Evolutionary conservation across 2,329 filamentous ascomycete genomes (phyloP), one percentile per base, ranked within the genome.

Genomic region (Sarocladium kiliense): DNA sequence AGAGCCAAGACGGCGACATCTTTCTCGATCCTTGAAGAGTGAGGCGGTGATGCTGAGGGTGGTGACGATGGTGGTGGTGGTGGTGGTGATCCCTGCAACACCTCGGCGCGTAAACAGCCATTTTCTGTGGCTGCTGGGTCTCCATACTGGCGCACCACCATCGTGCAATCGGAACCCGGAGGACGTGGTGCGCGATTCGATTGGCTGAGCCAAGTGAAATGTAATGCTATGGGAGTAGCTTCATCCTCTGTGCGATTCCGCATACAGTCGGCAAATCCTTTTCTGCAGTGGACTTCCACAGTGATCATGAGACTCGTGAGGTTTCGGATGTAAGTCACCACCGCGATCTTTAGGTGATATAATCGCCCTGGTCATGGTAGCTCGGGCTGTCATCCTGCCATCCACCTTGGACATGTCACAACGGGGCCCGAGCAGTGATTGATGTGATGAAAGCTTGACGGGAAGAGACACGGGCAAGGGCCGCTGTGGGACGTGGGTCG

Each of bases 101-200:
- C 60, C 56, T 62, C 62, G 77, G 78, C 78, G 79, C 78, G 73
- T 81, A 81, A 76, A 39, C 10, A 30, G 11, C 32, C 32, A 23
- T 26, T 53, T 53, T 53, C 32, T 53, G 21, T 53, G 50, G 50
- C 32, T 41, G 50, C 21, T 53, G n/a, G 36, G 36, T 39, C 50
- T 53, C 50, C 50, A 53, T 39, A 39, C 50, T 69, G 68, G 67
- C 66, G 69, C 67, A 49, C 62, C 63, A 64, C 63, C 62, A 67
- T 72, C 63, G 70, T 71, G 73, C 77, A 79, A 79, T 79, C 68
- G 69, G 71, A 76, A 64, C 67, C 63, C 67, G 71, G 69, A 67
- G 66, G 63, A 59, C 59, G 62, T 57, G 60, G 60, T 65, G 60
- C 56, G 61, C 60, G 58, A 60, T 68, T 66, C 66, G 55, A 78